Evolutionary conservation across 345 rosid genomes (phyloP).

Genomic region (Alliaria petiolata): DNA sequence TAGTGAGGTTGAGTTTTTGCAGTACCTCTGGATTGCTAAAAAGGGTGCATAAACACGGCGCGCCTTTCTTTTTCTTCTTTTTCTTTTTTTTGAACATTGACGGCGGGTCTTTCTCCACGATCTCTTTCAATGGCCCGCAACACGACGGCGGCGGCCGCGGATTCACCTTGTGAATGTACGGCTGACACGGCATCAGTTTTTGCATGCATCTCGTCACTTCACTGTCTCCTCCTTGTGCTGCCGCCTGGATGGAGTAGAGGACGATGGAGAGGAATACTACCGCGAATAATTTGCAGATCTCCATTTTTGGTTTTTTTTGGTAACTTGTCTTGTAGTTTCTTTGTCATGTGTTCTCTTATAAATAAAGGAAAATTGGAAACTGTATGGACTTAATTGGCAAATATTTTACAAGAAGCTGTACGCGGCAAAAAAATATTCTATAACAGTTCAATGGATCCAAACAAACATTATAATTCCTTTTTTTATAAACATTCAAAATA

Average conservation of each 20-base stretch:
- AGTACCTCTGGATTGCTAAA: conserved; percentile 25
- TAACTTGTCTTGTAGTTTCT: background rate
- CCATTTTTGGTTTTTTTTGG: conserved; percentile 3
- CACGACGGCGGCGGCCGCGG: conserved; percentile 44
- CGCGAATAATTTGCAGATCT: background rate
- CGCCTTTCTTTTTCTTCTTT: too few species aligned
- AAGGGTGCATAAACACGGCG: conserved; percentile 45
- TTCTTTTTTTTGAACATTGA: too few species aligned
- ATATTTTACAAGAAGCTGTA: too few species aligned
- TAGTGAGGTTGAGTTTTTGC: conserved; percentile 38
- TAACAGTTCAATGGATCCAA: too few species aligned
- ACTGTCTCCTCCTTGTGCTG: conserved; percentile 5
- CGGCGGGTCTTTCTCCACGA: conserved; percentile 29
- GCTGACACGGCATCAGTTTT: conserved; percentile 48
- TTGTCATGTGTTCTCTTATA: background rate
- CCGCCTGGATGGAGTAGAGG: conserved; percentile 1
- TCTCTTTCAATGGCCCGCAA: conserved; percentile 45
- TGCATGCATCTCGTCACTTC: conserved; percentile 30
- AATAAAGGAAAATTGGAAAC: background rate
- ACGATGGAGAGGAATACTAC: background rate
- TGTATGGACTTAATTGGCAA: too few species aligned
- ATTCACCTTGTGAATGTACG: conserved; percentile 14
- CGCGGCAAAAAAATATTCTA: too few species aligned
- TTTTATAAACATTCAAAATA: too few species aligned
- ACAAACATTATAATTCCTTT: too few species aligned